Evolutionary conservation across 768 basidiomycete genomes (phyloP).

Genomic region (Mrakia frigida): DNA sequence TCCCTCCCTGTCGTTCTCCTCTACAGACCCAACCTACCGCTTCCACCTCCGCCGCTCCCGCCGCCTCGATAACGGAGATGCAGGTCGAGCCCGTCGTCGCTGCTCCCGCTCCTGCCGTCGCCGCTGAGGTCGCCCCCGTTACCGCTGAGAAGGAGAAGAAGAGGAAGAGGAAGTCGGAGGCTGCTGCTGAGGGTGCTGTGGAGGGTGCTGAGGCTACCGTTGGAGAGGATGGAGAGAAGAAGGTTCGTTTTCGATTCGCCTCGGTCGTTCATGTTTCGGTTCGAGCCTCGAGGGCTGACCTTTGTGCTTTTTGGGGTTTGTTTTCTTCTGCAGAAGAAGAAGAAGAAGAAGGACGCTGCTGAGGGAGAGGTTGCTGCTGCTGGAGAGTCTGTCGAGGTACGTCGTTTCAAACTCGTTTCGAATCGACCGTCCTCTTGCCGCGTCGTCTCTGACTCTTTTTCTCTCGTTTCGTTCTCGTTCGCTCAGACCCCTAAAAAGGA

Average conservation of each 20-base stretch:
- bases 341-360: slow-evolving; percentile 46
- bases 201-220: slow-evolving; percentile 9
- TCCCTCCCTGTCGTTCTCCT: slow-evolving; percentile 48
- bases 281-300: neutral
- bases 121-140: slow-evolving; percentile 41
- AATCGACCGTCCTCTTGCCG: neutral
- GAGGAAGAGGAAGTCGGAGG: slow-evolving; percentile 56
- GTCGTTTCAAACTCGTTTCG: neutral
- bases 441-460: neutral
- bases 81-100: slow-evolving; percentile 35
- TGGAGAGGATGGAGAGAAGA: slow-evolving; percentile 33
- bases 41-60: slow-evolving; percentile 36
- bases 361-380: slow-evolving; percentile 52
- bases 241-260: slow-evolving; percentile 5
- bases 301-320: neutral
- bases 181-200: slow-evolving; percentile 17
- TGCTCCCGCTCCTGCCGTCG: slow-evolving; percentile 39
- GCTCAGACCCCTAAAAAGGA: slow-evolving; percentile 45
- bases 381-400: slow-evolving; percentile 43
- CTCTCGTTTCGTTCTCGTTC: neutral
- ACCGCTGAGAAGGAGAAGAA: slow-evolving; percentile 59
- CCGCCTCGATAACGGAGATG: slow-evolving; percentile 35
- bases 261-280: neutral
- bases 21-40: slow-evolving; percentile 41
- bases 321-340: slow-evolving; percentile 39